phyloP scores from a whole-genome alignment of 768 basidiomycete genomes.

The Gloeostereum incarnatum region DNA sequence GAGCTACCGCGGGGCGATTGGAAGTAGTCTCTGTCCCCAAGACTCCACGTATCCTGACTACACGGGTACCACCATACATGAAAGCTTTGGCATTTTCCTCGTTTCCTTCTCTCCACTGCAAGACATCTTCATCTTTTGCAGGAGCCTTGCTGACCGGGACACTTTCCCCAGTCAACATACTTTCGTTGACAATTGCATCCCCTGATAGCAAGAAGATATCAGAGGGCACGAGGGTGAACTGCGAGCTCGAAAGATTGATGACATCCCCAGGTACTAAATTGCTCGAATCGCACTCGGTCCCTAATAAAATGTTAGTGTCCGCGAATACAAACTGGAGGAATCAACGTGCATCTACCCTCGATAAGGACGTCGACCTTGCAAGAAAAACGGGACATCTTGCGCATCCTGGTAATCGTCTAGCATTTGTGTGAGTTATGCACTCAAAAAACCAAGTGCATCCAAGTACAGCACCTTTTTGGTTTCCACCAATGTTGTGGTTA shows the following conservation, averaged over 20 bases:
- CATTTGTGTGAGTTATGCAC: constrained; percentile 16
- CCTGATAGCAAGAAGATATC: constrained; percentile 91
- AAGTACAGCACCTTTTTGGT: constrained; percentile 65
- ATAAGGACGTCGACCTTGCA: constrained; percentile 67
- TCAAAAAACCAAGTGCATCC: constrained; percentile 4
- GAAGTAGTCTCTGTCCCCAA: constrained; percentile 41
- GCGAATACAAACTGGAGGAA: constrained; percentile 1
- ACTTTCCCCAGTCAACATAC: constrained; percentile 98
- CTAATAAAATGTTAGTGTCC: constrained; percentile 24
- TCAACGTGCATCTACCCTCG: constrained; percentile 28
- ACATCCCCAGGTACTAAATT: constrained; percentile 89
- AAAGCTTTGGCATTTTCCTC: constrained; percentile 77
- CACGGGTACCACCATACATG: constrained; percentile 83
- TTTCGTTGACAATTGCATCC: constrained; percentile 97
- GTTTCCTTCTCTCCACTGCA: constrained; percentile 58
- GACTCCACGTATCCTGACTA: constrained; percentile 74
- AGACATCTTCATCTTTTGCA: constrained; percentile 69
- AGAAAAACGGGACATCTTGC: constrained; percentile 88
- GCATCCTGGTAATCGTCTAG: constrained; percentile 83
- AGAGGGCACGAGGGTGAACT: constrained; percentile 70
- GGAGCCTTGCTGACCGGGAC: constrained; percentile 92
- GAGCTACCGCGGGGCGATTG: constrained; percentile 58
- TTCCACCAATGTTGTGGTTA: constrained; percentile 80
- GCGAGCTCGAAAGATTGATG: constrained; percentile 75
- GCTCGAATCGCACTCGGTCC: constrained; percentile 64